Conservation (phyloP, 257 asterid genomes). For the Gentiana macrophylla region DNA sequence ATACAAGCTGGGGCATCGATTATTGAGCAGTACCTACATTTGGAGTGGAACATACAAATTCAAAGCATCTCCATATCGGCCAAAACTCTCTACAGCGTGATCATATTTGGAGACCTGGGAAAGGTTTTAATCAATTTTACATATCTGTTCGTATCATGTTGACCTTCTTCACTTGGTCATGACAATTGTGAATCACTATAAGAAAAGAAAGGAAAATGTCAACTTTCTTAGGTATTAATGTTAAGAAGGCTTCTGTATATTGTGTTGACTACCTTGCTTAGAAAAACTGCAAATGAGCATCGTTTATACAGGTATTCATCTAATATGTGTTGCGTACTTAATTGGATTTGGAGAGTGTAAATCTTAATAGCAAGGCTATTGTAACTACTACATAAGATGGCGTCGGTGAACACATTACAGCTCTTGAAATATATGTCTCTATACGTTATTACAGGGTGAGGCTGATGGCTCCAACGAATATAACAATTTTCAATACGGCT, state of each 20-base stretch:
- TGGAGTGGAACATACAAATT: conserved; percentile 58
- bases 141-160: neutral
- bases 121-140: conserved; percentile 34
- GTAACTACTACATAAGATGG: too few species aligned
- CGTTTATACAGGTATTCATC: too few species aligned
- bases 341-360: too few species aligned
- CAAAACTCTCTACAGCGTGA: conserved; percentile 72
- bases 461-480: conserved; percentile 78
- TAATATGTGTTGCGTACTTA: too few species aligned
- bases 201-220: neutral
- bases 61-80: conserved; percentile 76
- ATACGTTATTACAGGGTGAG: conserved; percentile 35
- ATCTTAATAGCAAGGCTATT: too few species aligned
- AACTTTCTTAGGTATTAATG: neutral
- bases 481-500: conserved; percentile 65
- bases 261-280: neutral
- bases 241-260: too few species aligned
- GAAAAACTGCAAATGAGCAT: too few species aligned
- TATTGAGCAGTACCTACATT: conserved; percentile 35
- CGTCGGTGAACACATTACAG: neutral
- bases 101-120: conserved; percentile 92
- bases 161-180: neutral
- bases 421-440: neutral
- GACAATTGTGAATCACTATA: neutral
- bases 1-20: conserved; percentile 68